Percentiles rank a stretch among this genome's conserved stretches.
Conservation (phyloP, 352 stramenopile genomes). For the Pythium utonaiense region DNA sequence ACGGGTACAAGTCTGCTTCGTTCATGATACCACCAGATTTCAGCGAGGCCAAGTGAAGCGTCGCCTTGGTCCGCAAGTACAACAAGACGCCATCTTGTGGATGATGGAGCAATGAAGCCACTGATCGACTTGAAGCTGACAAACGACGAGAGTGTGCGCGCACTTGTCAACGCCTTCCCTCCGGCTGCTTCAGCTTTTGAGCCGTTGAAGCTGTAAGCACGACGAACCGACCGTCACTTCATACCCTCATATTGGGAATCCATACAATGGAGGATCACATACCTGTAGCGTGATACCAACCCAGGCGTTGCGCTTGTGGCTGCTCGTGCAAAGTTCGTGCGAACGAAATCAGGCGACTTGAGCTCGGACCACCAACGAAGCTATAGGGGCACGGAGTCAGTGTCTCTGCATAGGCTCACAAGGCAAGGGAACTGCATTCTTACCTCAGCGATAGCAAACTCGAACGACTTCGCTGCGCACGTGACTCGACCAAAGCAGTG, state of each 20-base stretch:
- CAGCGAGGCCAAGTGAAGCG: conserved; percentile 12
- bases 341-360: conserved; percentile 17
- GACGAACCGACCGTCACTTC: too few species aligned
- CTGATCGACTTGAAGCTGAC: not conserved
- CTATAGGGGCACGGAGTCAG: conserved; percentile 8
- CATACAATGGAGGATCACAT: not conserved
- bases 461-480: conserved; percentile 36
- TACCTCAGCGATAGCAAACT: conserved; percentile 51
- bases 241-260: too few species aligned
- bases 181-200: not conserved
- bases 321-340: conserved; percentile 18
- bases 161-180: not conserved
- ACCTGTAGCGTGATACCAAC: conserved; percentile 23
- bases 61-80: conserved; percentile 23
- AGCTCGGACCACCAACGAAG: conserved; percentile 30
- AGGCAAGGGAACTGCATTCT: not conserved
- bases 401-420: not conserved
- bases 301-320: not conserved
- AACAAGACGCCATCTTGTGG: conserved; percentile 21
- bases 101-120: not conserved
- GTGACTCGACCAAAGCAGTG: conserved; percentile 32
- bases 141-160: not conserved
- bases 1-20: conserved; percentile 9
- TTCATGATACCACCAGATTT: conserved; percentile 28
- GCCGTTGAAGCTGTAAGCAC: conserved; percentile 17